phyloP scores from a whole-genome alignment of 2,329 filamentous ascomycete species.

The Seiridium cupressi region DNA sequence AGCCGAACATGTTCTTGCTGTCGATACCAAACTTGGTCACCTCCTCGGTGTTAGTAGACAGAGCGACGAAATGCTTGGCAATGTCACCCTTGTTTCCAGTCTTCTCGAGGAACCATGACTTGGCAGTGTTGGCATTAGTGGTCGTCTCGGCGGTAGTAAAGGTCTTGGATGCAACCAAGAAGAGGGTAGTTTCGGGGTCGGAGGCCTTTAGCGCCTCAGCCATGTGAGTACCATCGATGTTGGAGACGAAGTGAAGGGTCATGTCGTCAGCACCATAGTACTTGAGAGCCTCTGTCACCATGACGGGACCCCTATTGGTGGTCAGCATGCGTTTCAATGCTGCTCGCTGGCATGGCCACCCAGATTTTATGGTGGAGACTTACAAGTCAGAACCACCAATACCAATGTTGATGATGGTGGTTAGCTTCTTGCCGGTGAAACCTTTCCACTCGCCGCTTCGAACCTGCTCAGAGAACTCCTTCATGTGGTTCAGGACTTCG shows the following conservation, averaged over 20 bases:
- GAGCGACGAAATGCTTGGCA: slow-evolving; percentile 97
- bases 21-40: slow-evolving; percentile 99
- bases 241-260: slow-evolving; percentile 97
- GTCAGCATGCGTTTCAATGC: not conserved
- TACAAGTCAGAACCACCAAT: slow-evolving; percentile 98
- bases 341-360: not conserved
- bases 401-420: slow-evolving; percentile 94
- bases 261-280: slow-evolving; percentile 83
- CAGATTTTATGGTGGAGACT: slow-evolving; percentile 34
- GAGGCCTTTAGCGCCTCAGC: slow-evolving; percentile 86
- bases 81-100: slow-evolving; percentile 76
- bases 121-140: slow-evolving; percentile 96
- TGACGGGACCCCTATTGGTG: slow-evolving; percentile 77
- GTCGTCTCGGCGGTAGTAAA: slow-evolving; percentile 98
- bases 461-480: slow-evolving; percentile 94
- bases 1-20: slow-evolving; percentile 99
- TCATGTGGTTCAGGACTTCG: slow-evolving; percentile 92
- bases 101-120: slow-evolving; percentile 92
- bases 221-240: slow-evolving; percentile 98
- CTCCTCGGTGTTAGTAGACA: slow-evolving; percentile 93
- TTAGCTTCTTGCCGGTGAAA: slow-evolving; percentile 94
- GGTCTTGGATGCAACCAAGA: slow-evolving; percentile 98
- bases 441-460: slow-evolving; percentile 96
- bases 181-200: slow-evolving; percentile 96
- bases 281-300: slow-evolving; percentile 98